Percentiles rank a stretch among this genome's conserved stretches.
phyloP scores from a whole-genome alignment of 2,329 filamentous ascomycete genomes.

The Fusarium scirpi region DNA sequence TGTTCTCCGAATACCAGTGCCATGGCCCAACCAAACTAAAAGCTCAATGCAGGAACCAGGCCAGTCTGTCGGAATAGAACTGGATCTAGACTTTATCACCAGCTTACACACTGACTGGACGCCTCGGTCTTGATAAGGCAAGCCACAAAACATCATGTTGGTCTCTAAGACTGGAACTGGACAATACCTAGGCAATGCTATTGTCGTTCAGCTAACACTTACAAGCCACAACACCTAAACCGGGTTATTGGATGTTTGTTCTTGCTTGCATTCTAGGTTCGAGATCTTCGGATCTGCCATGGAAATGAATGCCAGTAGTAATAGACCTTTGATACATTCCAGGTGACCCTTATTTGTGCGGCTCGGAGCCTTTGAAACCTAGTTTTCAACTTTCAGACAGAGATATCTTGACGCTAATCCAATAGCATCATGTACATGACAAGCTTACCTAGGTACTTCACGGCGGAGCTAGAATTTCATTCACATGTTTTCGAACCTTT shows the following conservation, averaged over 20 bases:
- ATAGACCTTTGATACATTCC: background rate
- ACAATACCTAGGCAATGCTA: background rate
- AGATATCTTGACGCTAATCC: background rate
- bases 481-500: background rate
- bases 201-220: background rate
- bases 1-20: background rate
- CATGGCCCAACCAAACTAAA: background rate
- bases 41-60: background rate
- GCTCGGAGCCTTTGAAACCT: background rate
- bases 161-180: background rate
- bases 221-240: background rate
- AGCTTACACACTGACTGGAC: background rate
- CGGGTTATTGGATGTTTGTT: background rate
- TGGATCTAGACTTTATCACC: background rate
- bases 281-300: background rate
- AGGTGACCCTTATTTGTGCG: background rate
- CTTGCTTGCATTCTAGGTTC: background rate
- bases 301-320: no score
- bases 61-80: background rate
- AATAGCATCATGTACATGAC: background rate
- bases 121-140: background rate
- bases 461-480: background rate
- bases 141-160: background rate
- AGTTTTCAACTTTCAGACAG: background rate
- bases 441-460: no score